Evolutionary conservation across 1,284 basidiomycete species (phyloP), one percentile per base, ranked within the genome.

Genomic region (Marasmius fiardii): DNA sequence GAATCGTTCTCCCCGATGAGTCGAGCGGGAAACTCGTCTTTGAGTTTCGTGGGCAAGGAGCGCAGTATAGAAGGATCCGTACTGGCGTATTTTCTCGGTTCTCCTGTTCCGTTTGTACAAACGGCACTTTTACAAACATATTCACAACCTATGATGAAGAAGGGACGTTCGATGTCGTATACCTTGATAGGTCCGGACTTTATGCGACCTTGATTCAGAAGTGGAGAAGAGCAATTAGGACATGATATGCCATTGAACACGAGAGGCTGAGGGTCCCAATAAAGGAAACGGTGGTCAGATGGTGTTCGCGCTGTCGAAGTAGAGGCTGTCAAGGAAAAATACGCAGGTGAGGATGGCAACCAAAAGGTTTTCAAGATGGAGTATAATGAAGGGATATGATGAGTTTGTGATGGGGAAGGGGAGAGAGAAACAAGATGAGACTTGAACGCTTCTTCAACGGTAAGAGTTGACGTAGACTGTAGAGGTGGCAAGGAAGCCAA

Each of bases 91-190:
- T 74, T 81, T 39, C 85, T 79, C 0, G 82, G 83, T 34, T 83
- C 82, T 1, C 75, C 54, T 6, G 68, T 68, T 23, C 67, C 64
- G 18, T 70, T 65, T 31, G 71, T 59, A 66, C 81, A 86, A 28
- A 68, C 45, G 0, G 67, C 52, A 26, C 77, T 81, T 53, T 74
- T 77, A 65, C 88, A 90, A 2, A 77, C 73, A 59, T 90, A 90
- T 65, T 88, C 85, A 64, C 87, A 88, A n/a, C 85, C 88, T 43
- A 90, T 88, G 64, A 90, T 78, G 65, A 85, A 90, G 71, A 90
- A 90, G 1, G 88, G 86, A 58, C 81, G 81, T 57, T 85, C 82
- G 43, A 90, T 79, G 61, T 90, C 88, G 64, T 88, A 86, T 3
- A 89, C 77, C 62, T 88, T 88, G 65, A 89, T 71, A 0, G 88